Percentiles rank a stretch among this genome's conserved stretches.
Evolutionary conservation across 306 rosid genomes (phyloP).

Genomic region (Sicyos edulis): DNA sequence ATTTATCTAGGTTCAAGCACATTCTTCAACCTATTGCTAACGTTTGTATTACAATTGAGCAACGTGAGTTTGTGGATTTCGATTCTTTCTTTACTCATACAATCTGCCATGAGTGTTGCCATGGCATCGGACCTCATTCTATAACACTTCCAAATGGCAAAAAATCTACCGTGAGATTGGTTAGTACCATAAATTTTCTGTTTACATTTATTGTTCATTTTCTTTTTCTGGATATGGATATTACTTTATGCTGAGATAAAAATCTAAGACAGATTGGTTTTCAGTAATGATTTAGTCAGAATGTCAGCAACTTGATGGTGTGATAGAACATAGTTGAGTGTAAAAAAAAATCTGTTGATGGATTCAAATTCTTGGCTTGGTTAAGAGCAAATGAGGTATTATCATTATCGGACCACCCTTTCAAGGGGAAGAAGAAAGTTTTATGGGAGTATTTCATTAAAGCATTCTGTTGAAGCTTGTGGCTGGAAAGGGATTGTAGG

Average conservation of each 20-base stretch:
- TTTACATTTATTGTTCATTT: constrained; percentile 2
- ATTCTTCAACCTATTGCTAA: constrained; percentile 83
- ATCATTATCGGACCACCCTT: too few relatives aligned
- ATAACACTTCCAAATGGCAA: constrained; percentile 84
- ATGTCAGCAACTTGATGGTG: too few relatives aligned
- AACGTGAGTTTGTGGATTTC: constrained; percentile 74
- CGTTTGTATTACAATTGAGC: constrained; percentile 61
- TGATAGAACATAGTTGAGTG: too few relatives aligned
- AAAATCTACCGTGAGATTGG: constrained; percentile 88
- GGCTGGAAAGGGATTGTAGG: too few relatives aligned
- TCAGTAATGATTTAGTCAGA: too few relatives aligned
- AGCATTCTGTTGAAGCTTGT: too few relatives aligned
- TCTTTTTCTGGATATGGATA: background rate
- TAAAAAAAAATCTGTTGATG: background rate
- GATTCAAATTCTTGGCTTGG: background rate
- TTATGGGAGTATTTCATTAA: too few relatives aligned
- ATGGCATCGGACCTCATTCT: constrained; percentile 94
- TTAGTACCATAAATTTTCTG: constrained; percentile 39
- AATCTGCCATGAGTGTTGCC: constrained; percentile 98
- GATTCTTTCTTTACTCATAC: constrained; percentile 91
- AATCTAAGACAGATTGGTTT: constrained; percentile 58
- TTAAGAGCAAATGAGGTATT: background rate
- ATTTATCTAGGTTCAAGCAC: constrained; percentile 59
- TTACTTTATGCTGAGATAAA: background rate
- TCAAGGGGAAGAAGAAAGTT: too few relatives aligned